These are phyloP conservation scores for Blastobotrys mokoenaii DNA, from an alignment of 805 yeast genomes.

Conservation along the genomic window DNA sequence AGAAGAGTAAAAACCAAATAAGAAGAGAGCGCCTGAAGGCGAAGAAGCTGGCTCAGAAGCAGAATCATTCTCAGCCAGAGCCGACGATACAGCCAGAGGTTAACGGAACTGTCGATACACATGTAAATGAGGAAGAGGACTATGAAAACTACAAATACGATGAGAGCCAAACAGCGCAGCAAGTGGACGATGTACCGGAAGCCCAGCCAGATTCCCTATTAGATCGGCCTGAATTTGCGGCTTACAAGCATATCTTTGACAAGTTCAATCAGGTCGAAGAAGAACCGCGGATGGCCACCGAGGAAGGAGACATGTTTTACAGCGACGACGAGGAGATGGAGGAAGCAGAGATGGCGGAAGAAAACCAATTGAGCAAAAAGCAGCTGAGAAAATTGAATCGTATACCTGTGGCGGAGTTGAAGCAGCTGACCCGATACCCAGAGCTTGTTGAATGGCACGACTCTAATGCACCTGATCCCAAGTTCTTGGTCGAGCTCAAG, in stretches of 20 bases:
- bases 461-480: conserved; percentile 75
- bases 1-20: conserved; percentile 32
- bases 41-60: conserved; percentile 18
- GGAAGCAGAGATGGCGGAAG: conserved; percentile 22
- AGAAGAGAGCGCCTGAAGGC: conserved; percentile 37
- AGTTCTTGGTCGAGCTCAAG: conserved; percentile 55
- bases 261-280: conserved; percentile 23
- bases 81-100: not conserved
- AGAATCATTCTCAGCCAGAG: not conserved
- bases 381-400: conserved; percentile 46
- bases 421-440: conserved; percentile 52
- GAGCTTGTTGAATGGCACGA: conserved; percentile 82
- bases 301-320: conserved; percentile 26
- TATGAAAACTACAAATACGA: conserved; percentile 1
- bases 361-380: conserved; percentile 32
- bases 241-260: conserved; percentile 31
- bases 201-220: conserved; percentile 21
- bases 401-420: conserved; percentile 60
- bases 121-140: conserved; percentile 2
- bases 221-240: conserved; percentile 27
- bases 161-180: conserved; percentile 1
- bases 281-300: conserved; percentile 8
- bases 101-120: not conserved
- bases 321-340: conserved; percentile 29
- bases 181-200: conserved; percentile 10